Base-by-base conservation (phyloP, 495 filamentous ascomycete genomes). In the Xylaria grammica region DNA sequence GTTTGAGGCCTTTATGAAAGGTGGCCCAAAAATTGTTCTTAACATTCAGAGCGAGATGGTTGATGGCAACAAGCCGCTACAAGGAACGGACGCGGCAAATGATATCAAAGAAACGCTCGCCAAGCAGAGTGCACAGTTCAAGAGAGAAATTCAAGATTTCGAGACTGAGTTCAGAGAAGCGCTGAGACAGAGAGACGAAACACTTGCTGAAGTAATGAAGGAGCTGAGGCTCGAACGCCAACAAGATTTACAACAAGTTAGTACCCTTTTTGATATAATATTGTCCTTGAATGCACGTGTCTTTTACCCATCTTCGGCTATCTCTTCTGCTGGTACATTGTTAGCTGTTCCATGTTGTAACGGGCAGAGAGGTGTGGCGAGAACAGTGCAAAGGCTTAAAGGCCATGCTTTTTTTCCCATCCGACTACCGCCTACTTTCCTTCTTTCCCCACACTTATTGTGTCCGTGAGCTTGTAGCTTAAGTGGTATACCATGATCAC, bases 1-100 rank as follows among this genome's bases (percentile, higher is more conserved):
- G 13, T 29, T 56, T 13, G 36, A 56, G 29, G 29, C 24, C 4
- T 56, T 56, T 15, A 10, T 56, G 4, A 44, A 56, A 20, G 36
- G 9, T 10, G 53, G 44, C 30, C 13, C 34, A 29, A 56, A 56
- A 26, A 56, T 56, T 15, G 36, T 44, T 9, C 36, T 56, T 4
- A 7, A 26, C 5, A 56, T 56, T 27, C 53, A 56, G 53, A 44
- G 22, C 0, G 53, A 56, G 15, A 56, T 56, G 53, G 53, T 56
- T 2, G 22, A 56, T 44, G 17, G 22, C 30, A 20, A 56, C 7
- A 40, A 29, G 36, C 24, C 53, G 5, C 53, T 56, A 15, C 20
- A 56, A 9, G 29, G 13, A 30, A 44, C 53, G 10, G 24, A 27
- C 6, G 53, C 24, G 44, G 53, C 22, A 8, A 56, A 56, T 27